Evolutionary conservation across 108 stramenopile species (phyloP), one percentile per base, ranked within the genome.

Genomic region (Cyclotella baltica): DNA sequence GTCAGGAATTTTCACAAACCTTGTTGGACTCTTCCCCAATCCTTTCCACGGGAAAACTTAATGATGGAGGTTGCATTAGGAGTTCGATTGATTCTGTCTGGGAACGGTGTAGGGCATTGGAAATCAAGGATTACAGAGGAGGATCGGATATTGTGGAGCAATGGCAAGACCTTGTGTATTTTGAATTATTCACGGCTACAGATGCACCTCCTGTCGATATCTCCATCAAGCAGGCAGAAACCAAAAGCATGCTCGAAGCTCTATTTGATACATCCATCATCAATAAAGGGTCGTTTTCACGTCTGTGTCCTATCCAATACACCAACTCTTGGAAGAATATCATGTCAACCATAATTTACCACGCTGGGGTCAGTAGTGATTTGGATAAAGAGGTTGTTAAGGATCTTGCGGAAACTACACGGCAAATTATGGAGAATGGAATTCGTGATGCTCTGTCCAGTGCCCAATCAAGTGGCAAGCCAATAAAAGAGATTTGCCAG

Each of bases 341-440:
- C 50, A 76, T 90, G 1, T 67, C 74, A 36, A 85, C 72, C 18
- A 69, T 94, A n/a, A 19, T 92, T 19, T 83, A 89, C 61, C 88
- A 89, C 56, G 66, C 53, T 55, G 74, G 79, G 48, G 25, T 16
- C n/a, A n/a, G n/a, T 27, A 75, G 55, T n/a, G 65, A 61, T 48
- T 72, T 66, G 10, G 47, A 74, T 23, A 61, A 75, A 18, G 65
- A 53, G 11, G 36, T 38, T 53, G 59, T 80, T 25, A 15, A 73
- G 27, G 61, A 67, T 43, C 59, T 89, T 23, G 89, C 87, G 83
- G 48, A n/a, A 31, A 35, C 64, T 37, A 86, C 89, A 28, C 67
- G 83, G 20, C 73, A 73, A 37, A 80, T 92, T n/a, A 78, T 92
- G 83, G 93, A 95, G 40, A 70, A 71, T 81, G 88, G 89, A 65